These are phyloP conservation scores for Talaromyces amestolkiae DNA, from an alignment of 2,329 filamentous ascomycete species.

Conservation along the genomic window DNA sequence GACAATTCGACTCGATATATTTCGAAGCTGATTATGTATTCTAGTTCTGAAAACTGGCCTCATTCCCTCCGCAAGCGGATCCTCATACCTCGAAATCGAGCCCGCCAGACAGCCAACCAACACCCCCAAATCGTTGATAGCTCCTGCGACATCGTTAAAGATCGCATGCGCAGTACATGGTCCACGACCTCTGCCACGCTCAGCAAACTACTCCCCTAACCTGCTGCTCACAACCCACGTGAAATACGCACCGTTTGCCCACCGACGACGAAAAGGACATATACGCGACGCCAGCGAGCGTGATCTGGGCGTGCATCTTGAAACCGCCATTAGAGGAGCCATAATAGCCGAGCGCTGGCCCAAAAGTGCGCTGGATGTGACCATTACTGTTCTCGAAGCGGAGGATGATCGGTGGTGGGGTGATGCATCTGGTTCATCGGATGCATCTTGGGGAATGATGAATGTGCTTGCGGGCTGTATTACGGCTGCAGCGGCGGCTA, in stretches of 20 bases:
- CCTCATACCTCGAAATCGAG: conserved; percentile 64
- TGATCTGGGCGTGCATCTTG: conserved; percentile 85
- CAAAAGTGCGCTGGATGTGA: conserved; percentile 96
- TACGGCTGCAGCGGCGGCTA: conserved; percentile 86
- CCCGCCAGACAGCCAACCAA: conserved; percentile 46
- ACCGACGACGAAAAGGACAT: conserved; percentile 76
- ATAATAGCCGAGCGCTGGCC: conserved; percentile 94
- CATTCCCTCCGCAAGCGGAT: conserved; percentile 89
- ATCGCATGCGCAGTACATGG: conserved; percentile 92
- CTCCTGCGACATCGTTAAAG: conserved; percentile 70
- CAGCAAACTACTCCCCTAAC: conserved; percentile 86
- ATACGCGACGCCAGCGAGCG: conserved; percentile 81
- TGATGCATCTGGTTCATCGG: conserved; percentile 49
- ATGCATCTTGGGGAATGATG: conserved; percentile 82
- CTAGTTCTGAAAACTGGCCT: conserved; percentile 86
- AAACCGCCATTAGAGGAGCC: conserved; percentile 83
- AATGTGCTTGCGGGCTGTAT: conserved; percentile 88
- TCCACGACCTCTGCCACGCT: conserved; percentile 83
- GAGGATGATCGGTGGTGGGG: conserved; percentile 76
- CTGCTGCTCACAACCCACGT: conserved; percentile 89
- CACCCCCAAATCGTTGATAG: conserved; percentile 49
- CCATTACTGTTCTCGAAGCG: conserved; percentile 88
- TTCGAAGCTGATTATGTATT: background rate
- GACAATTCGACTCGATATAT: conserved; percentile 17
- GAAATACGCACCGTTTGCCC: conserved; percentile 95